Evolutionary conservation across 768 basidiomycete species (phyloP).

Genomic region (Jaapia argillacea): DNA sequence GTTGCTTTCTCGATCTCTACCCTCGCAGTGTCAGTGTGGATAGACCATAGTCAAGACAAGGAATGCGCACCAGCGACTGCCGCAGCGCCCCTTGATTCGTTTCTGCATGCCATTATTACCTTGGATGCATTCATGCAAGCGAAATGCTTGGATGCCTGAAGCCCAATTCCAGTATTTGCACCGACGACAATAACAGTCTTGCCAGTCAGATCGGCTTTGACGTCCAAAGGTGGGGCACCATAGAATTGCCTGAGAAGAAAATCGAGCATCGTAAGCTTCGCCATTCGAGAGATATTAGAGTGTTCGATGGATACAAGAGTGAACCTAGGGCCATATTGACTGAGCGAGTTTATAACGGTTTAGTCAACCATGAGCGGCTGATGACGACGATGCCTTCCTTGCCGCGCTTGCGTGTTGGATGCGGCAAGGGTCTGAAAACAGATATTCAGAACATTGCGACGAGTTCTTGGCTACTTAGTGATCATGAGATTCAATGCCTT

Average conservation of each 20-base stretch:
- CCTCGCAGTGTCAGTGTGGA: background rate
- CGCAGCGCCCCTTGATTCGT: slow-evolving; percentile 10
- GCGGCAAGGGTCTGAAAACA: too few relatives aligned
- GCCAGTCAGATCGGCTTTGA: slow-evolving; percentile 16
- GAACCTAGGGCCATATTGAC: too few relatives aligned
- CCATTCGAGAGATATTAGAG: too few relatives aligned
- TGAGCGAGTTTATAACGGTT: too few relatives aligned
- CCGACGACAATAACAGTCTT: slow-evolving; percentile 22
- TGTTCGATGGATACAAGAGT: too few relatives aligned
- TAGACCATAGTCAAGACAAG: background rate
- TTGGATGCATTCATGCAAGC: slow-evolving; percentile 20
- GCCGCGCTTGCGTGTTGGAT: too few relatives aligned
- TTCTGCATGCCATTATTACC: slow-evolving; percentile 17
- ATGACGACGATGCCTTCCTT: too few relatives aligned
- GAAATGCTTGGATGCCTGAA: slow-evolving; percentile 21
- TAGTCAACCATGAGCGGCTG: too few relatives aligned
- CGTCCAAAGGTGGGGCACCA: slow-evolving; percentile 7
- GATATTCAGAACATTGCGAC: too few relatives aligned
- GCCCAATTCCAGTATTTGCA: slow-evolving; percentile 16
- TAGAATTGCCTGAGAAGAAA: background rate
- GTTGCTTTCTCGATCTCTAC: slow-evolving; percentile 5
- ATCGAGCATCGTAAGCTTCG: background rate
- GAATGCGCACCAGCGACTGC: slow-evolving; percentile 5
- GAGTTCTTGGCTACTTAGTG: too few relatives aligned
- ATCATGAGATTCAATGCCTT: too few relatives aligned